phyloP scores from a whole-genome alignment of 352 stramenopile genomes.

The Globisporangium rhizosaccharum region DNA sequence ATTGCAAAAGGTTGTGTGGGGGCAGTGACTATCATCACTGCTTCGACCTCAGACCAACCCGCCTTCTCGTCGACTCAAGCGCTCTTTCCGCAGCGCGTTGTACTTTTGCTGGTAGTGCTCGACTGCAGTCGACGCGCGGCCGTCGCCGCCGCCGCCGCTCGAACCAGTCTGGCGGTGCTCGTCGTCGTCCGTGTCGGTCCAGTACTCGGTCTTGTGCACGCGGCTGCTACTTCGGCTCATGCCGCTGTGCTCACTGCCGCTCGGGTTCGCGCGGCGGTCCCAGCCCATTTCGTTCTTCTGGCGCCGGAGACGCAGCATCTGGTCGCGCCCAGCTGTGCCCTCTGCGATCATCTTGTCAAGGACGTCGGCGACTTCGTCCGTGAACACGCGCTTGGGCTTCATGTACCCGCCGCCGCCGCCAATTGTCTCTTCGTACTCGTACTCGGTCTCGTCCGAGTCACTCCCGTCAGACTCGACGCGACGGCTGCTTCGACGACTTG shows the following conservation, averaged over 20 bases:
- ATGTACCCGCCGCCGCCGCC: constrained; percentile 49
- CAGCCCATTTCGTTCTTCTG: constrained; percentile 60
- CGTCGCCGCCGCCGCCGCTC: constrained; percentile 19
- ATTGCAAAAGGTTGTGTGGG: too few relatives aligned
- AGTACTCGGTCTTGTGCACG: constrained; percentile 27
- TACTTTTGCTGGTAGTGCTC: constrained; percentile 52
- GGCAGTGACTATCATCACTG: too few relatives aligned
- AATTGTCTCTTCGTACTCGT: constrained; percentile 16
- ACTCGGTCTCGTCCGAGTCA: constrained; percentile 43
- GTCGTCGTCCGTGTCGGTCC: constrained; percentile 54
- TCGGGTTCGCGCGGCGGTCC: constrained; percentile 42
- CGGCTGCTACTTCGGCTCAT: constrained; percentile 19
- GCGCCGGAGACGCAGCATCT: constrained; percentile 59
- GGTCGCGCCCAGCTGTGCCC: constrained; percentile 56
- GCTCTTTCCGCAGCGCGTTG: constrained; percentile 46
- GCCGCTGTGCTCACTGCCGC: neutral
- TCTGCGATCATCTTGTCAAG: constrained; percentile 79
- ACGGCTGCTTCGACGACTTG: neutral
- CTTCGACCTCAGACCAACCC: constrained; percentile 24
- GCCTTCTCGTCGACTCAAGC: constrained; percentile 37
- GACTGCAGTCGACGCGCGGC: constrained; percentile 19
- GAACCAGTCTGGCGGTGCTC: constrained; percentile 21
- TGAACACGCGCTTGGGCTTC: constrained; percentile 54
- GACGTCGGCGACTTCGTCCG: constrained; percentile 66
- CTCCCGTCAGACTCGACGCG: constrained; percentile 27